Evolutionary conservation across 2,329 filamentous ascomycete species (phyloP).

Genomic region (Cladophialophora exuberans): DNA sequence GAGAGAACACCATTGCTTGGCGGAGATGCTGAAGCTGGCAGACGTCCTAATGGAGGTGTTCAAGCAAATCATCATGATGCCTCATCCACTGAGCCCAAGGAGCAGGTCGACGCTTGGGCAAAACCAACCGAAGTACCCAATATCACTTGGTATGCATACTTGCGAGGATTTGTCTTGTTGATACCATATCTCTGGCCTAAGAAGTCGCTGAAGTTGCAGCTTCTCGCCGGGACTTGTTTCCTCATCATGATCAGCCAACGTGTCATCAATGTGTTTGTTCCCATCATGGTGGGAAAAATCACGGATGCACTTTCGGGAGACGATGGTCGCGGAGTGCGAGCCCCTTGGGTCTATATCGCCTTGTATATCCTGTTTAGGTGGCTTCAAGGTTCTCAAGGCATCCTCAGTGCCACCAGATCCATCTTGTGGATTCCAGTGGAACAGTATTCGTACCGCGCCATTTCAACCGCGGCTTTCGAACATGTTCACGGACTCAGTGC

Average conservation of each 20-base stretch:
- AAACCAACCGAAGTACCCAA: slow-evolving; percentile 83
- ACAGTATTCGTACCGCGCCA: slow-evolving; percentile 92
- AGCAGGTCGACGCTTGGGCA: slow-evolving; percentile 66
- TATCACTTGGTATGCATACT: slow-evolving; percentile 94
- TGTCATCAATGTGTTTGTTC: slow-evolving; percentile 82
- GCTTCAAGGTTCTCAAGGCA: slow-evolving; percentile 84
- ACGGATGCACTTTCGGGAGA: slow-evolving; percentile 71
- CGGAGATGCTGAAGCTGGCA: slow-evolving; percentile 42
- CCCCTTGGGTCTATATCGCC: slow-evolving; percentile 75
- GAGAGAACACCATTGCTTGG: slow-evolving; percentile 48
- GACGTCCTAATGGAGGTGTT: slow-evolving; percentile 50
- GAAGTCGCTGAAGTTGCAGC: slow-evolving; percentile 73
- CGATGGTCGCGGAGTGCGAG: slow-evolving; percentile 54
- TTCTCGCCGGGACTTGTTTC: slow-evolving; percentile 82
- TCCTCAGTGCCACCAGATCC: slow-evolving; percentile 80
- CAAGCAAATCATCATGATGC: slow-evolving; percentile 43
- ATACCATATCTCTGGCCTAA: slow-evolving; percentile 97
- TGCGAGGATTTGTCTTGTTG: slow-evolving; percentile 88
- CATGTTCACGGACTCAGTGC: slow-evolving; percentile 94
- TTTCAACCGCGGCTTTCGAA: slow-evolving; percentile 94
- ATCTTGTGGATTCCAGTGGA: slow-evolving; percentile 95
- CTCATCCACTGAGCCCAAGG: slow-evolving; percentile 34
- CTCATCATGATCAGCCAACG: slow-evolving; percentile 78
- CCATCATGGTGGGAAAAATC: slow-evolving; percentile 76
- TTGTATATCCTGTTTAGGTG: slow-evolving; percentile 78